Percentiles rank a stretch among this genome's conserved stretches.
Evolutionary conservation across 2,329 filamentous ascomycete species (phyloP).

Genomic region (Arthrobotrys megalospora): DNA sequence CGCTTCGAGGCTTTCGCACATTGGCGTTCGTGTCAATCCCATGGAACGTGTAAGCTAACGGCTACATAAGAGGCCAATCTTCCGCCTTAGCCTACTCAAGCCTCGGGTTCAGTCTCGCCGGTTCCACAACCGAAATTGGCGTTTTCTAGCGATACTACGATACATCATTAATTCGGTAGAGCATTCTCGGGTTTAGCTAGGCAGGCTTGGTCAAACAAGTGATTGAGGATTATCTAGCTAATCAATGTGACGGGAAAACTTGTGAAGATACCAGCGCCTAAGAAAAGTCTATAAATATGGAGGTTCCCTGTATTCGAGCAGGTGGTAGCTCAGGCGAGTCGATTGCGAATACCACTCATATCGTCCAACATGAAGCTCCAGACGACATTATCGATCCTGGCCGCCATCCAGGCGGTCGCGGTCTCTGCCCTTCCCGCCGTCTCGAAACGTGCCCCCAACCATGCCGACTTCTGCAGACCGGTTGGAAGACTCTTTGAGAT

Average conservation of each 20-base stretch:
- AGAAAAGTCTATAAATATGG: conserved; percentile 40
- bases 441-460: conserved; percentile 51
- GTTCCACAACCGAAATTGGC: conserved; percentile 40
- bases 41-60: conserved; percentile 29
- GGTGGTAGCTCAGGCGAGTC: conserved; percentile 17
- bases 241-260: neutral
- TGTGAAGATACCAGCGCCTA: neutral
- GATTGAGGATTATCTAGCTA: neutral
- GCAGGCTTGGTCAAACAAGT: too few species aligned
- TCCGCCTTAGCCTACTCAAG: conserved; percentile 45
- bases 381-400: conserved; percentile 39
- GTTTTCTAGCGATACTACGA: conserved; percentile 27
- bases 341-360: conserved; percentile 8
- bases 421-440: conserved; percentile 49
- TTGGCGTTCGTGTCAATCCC: conserved; percentile 23
- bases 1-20: conserved; percentile 31
- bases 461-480: conserved; percentile 36
- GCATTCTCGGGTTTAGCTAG: neutral
- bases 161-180: conserved; percentile 2
- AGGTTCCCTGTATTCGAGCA: neutral
- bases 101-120: conserved; percentile 58
- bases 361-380: conserved; percentile 48
- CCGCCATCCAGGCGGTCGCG: conserved; percentile 45
- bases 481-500: conserved; percentile 55
- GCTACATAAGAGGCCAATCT: conserved; percentile 28